Conservation (phyloP, 352 stramenopile species). For the Globisporangium paroecandrum region DNA sequence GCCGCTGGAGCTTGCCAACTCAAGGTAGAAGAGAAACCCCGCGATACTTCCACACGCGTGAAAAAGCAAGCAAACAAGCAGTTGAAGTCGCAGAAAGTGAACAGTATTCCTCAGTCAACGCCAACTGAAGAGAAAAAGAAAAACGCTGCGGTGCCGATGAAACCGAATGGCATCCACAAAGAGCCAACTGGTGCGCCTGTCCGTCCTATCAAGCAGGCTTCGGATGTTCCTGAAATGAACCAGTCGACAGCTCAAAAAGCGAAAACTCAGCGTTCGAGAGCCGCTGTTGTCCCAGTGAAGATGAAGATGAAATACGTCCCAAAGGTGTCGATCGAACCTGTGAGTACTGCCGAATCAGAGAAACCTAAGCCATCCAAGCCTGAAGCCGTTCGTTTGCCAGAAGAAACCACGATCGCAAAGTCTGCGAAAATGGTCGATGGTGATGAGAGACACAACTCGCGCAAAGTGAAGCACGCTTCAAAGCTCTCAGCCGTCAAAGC, state of each 20-base stretch:
- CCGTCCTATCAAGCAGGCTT: background rate
- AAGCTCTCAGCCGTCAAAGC: background rate
- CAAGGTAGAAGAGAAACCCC: background rate
- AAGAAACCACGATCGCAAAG: background rate
- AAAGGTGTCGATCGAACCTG: background rate
- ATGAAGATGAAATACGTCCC: conserved; percentile 9
- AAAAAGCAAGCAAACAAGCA: background rate
- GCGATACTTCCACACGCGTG: background rate
- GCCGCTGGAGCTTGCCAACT: background rate
- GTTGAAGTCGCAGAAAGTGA: background rate
- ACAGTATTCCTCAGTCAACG: background rate
- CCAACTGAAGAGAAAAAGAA: background rate
- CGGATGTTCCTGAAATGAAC: background rate
- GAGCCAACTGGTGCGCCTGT: background rate
- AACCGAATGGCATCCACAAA: background rate
- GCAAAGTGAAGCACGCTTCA: background rate
- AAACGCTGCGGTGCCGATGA: background rate
- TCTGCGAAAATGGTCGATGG: background rate
- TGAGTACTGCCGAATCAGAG: background rate
- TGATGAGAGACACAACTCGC: background rate
- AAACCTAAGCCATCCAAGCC: background rate
- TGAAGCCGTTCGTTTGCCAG: background rate
- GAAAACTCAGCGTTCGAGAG: background rate
- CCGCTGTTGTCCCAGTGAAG: background rate
- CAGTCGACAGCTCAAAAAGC: background rate